A percentile compares a stretch with the other conserved stretches of the same genome.
These are phyloP conservation scores for Populus tomentosa DNA, from an alignment of 441 rosid genomes.

Conservation along the genomic window DNA sequence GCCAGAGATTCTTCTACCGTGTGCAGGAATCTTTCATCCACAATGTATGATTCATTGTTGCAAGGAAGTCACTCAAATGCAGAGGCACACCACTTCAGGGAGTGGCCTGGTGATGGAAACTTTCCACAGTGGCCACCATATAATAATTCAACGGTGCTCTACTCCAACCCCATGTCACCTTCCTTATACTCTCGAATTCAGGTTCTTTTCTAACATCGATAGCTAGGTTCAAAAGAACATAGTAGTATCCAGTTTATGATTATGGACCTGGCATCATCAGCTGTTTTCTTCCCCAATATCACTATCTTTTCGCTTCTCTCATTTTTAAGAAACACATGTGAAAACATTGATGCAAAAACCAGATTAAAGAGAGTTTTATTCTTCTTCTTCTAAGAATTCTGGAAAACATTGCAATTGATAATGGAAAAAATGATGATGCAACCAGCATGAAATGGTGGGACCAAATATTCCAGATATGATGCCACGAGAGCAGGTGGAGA, in stretches of 20 bases:
- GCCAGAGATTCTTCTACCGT: not conserved
- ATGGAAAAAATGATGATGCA: not conserved
- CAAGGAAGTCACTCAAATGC: constrained; percentile 35
- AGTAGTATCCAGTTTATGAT: not conserved
- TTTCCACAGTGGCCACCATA: constrained; percentile 31
- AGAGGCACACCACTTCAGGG: constrained; percentile 21
- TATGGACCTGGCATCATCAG: not conserved
- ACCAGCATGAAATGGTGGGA: constrained; percentile 34
- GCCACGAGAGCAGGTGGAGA: constrained; percentile 34
- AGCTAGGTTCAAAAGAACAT: not conserved
- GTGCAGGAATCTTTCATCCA: constrained; percentile 35
- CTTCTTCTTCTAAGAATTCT: not conserved
- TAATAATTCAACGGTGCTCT: constrained; percentile 21
- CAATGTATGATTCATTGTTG: constrained; percentile 35
- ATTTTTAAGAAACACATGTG: no score
- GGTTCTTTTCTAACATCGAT: constrained; percentile 7
- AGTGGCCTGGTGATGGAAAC: constrained; percentile 21
- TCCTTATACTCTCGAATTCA: constrained; percentile 30
- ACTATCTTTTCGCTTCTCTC: not conserved
- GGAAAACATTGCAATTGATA: not conserved
- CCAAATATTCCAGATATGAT: constrained; percentile 29
- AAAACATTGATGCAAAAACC: not conserved
- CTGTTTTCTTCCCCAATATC: not conserved
- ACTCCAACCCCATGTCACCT: constrained; percentile 21
- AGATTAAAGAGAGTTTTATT: not conserved